Conservation (phyloP, 1,284 basidiomycete species). For the Meripilus lineatus region DNA sequence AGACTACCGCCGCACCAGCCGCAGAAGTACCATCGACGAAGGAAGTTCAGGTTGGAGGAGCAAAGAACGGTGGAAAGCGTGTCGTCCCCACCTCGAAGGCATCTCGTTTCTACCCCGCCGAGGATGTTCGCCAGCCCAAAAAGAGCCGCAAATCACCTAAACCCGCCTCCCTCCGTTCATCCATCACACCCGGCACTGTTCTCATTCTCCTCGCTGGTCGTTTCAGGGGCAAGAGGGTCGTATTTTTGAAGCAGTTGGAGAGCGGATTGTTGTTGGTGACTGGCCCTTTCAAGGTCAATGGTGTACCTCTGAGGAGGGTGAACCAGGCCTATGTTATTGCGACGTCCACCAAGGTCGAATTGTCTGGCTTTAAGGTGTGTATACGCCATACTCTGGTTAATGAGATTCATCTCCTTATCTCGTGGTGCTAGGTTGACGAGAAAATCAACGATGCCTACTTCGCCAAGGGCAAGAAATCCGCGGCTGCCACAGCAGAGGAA, state of each 20-base stretch:
- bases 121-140: constrained; percentile 90
- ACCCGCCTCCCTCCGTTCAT: constrained; percentile 74
- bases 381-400: not conserved
- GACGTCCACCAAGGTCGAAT: constrained; percentile 93
- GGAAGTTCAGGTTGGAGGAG: constrained; percentile 85
- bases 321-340: constrained; percentile 99
- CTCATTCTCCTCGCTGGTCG: constrained; percentile 97
- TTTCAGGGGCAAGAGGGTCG: constrained; percentile 97
- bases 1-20: constrained; percentile 60
- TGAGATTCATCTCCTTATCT: not conserved
- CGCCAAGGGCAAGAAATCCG: constrained; percentile 73
- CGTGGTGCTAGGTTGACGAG: constrained; percentile 59
- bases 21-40: constrained; percentile 56
- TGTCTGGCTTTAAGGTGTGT: constrained; percentile 72
- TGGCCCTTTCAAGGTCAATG: constrained; percentile 98
- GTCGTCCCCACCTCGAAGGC: constrained; percentile 85
- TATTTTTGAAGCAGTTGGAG: constrained; percentile 96
- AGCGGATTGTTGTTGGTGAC: constrained; percentile 95
- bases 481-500: constrained; percentile 79
- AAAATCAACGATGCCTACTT: constrained; percentile 97
- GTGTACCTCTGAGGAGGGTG: constrained; percentile 96
- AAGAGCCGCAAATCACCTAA: constrained; percentile 85
- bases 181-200: constrained; percentile 93
- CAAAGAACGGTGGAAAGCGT: constrained; percentile 90
- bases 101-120: constrained; percentile 94